Evolutionary conservation across 768 basidiomycete genomes (phyloP), one percentile per base, ranked within the genome.

Genomic region (Sarcodon aspratus): DNA sequence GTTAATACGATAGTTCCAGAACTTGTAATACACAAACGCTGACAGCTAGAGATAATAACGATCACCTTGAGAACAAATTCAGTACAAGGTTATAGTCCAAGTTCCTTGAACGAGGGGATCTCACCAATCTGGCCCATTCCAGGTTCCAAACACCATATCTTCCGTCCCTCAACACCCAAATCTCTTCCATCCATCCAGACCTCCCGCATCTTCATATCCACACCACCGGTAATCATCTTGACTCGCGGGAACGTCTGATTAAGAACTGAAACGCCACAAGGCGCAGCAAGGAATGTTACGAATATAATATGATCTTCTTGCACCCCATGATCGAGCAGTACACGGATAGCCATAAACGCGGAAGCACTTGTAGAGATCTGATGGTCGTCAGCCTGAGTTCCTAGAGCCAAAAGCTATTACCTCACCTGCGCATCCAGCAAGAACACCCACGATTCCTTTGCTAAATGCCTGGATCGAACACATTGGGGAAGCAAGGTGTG

Each of bases 301-400:
- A 94, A 94, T 49, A 96, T 79, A 55, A 96, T 94, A 57, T 78
- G 80, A 51, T 85, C 79, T 62, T 92, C 78, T 48, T 63, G 75
- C 13, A 95, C 82, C 10, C 95, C 92, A 55, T 99, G 95, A 61
- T 99, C 95, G 13, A 98, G 74, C 9, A 97, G 69, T 9, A 95
- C 78, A 31, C 95, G 85, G 52, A 99, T 88, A 0, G 93, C 85
- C 95, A 98, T 97, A 63, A 97, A 87, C 15, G 84, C 83, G 3
- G 89, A 80, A 0, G 94, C 93, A 5, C 84, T 95, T 0, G 95
- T 97, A 6, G 90, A 92, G 61, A 98, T 91, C 83, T 95, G 54
- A n/a, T 37, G 11, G 38, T 35, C 18, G 33, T 10, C 11, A 45
- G 36, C 21, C 27, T 27, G 10, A 40, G 44, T 36, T 43, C 27